A percentile compares a stretch with the other conserved stretches of the same genome.
Evolutionary conservation across 805 yeast species (phyloP).

Genomic region (Starmerella kuoi): DNA sequence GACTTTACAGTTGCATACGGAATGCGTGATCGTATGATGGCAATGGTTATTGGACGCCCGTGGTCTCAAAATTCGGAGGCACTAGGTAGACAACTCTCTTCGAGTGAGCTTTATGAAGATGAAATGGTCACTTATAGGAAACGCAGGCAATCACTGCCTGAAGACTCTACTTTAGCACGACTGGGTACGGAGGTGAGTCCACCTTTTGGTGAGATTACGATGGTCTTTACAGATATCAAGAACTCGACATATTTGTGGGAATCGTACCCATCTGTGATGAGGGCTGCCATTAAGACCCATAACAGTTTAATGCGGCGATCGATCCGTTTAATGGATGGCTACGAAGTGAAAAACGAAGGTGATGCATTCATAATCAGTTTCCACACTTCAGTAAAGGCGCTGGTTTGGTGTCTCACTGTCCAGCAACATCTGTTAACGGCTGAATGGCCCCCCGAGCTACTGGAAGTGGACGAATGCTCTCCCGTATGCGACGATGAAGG

Average conservation of each 20-base stretch:
- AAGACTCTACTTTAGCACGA: constrained; percentile 69
- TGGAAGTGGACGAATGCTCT: constrained; percentile 73
- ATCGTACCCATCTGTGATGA: constrained; percentile 75
- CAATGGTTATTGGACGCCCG: constrained; percentile 41
- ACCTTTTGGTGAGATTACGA: constrained; percentile 86
- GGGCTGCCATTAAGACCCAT: constrained; percentile 91
- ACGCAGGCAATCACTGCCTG: constrained; percentile 42
- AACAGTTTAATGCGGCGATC: constrained; percentile 90
- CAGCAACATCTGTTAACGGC: constrained; percentile 72
- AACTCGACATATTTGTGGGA: constrained; percentile 94
- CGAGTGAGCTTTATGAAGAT: constrained; percentile 8
- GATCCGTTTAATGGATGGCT: constrained; percentile 85
- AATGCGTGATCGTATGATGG: constrained; percentile 68
- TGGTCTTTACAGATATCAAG: constrained; percentile 95
- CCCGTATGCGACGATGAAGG: constrained; percentile 54
- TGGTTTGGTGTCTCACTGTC: constrained; percentile 88
- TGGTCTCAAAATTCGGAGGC: not conserved
- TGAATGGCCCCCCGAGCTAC: constrained; percentile 92
- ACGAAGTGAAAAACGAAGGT: constrained; percentile 98
- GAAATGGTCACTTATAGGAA: constrained; percentile 23
- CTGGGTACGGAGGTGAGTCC: constrained; percentile 78
- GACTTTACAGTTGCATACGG: constrained; percentile 94
- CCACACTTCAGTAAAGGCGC: constrained; percentile 80
- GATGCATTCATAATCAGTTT: constrained; percentile 98
- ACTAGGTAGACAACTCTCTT: constrained; percentile 2